Conservation (phyloP, 805 yeast genomes). For the Wickerhamiella brachini region DNA sequence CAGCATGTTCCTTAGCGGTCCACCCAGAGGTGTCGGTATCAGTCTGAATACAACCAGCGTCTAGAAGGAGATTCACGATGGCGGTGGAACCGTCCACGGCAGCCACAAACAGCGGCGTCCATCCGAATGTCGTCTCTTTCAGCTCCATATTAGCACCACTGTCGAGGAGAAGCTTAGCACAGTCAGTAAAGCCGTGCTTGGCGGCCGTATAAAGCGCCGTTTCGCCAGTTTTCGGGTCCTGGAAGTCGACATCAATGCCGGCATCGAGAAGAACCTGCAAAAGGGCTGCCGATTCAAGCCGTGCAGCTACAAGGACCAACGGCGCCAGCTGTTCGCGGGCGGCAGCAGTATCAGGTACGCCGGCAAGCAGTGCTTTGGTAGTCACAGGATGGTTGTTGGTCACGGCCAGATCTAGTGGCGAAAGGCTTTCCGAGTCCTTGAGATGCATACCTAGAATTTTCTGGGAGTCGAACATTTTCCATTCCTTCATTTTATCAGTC, state of each 20-base stretch:
- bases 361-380: constrained; percentile 39
- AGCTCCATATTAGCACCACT: constrained; percentile 61
- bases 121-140: constrained; percentile 66
- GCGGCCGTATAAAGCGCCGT: constrained; percentile 76
- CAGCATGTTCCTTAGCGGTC: constrained; percentile 97
- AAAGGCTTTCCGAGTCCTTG: constrained; percentile 53
- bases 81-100: constrained; percentile 67
- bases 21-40: constrained; percentile 76
- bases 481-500: constrained; percentile 39
- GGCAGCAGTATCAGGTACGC: constrained; percentile 16
- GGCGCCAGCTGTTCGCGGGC: constrained; percentile 4
- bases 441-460: constrained; percentile 19
- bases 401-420: constrained; percentile 76
- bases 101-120: constrained; percentile 89
- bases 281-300: constrained; percentile 47
- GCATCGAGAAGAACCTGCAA: constrained; percentile 35
- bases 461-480: constrained; percentile 30
- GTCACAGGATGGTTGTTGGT: constrained; percentile 75
- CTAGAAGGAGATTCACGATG: constrained; percentile 42
- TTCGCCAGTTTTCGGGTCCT: constrained; percentile 41
- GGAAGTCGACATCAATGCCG: constrained; percentile 50
- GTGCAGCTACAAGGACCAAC: constrained; percentile 51
- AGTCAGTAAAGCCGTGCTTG: constrained; percentile 40
- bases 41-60: constrained; percentile 39
- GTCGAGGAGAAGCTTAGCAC: constrained; percentile 45